These are phyloP conservation scores for Melampsora americana DNA, from an alignment of 1,284 basidiomycete genomes.

Conservation along the genomic window DNA sequence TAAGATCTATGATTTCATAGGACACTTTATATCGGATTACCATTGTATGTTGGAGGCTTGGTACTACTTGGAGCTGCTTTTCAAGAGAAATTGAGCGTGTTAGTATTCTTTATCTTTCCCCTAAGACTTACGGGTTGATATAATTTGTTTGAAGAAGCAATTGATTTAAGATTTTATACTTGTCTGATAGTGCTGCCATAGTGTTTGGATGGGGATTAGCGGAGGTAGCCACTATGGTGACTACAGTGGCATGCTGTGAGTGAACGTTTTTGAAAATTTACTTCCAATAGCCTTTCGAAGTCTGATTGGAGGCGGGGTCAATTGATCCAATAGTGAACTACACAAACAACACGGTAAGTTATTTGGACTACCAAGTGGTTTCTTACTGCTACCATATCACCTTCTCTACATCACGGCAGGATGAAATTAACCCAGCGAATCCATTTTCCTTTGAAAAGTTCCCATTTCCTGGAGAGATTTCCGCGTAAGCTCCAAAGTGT, in stretches of 20 bases:
- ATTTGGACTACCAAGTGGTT: background rate
- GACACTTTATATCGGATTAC: slow-evolving; percentile 65
- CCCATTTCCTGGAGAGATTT: slow-evolving; percentile 36
- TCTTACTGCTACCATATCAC: background rate
- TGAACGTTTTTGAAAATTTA: background rate
- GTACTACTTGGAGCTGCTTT: slow-evolving; percentile 53
- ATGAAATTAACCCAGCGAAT: background rate
- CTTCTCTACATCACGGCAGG: background rate
- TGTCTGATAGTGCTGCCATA: slow-evolving; percentile 58
- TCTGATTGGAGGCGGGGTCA: slow-evolving; percentile 58
- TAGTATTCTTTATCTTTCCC: background rate
- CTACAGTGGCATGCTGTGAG: slow-evolving; percentile 34
- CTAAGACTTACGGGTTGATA: too few relatives aligned
- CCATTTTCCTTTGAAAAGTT: slow-evolving; percentile 1
- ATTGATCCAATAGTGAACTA: slow-evolving; percentile 19
- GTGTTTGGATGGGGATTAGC: slow-evolving; percentile 52
- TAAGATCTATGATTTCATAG: slow-evolving; percentile 52
- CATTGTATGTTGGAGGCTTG: slow-evolving; percentile 66
- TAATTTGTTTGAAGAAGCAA: too few relatives aligned
- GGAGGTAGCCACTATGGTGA: slow-evolving; percentile 44
- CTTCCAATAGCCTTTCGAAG: slow-evolving; percentile 60
- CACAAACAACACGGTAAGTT: slow-evolving; percentile 38
- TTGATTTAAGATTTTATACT: slow-evolving; percentile 52
- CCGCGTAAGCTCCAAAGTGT: slow-evolving; percentile 7
- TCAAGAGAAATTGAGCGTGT: slow-evolving; percentile 29